Evolutionary conservation across 2,329 filamentous ascomycete genomes (phyloP), one percentile per base, ranked within the genome.

Genomic region (Colletotrichum lindemuthianum): DNA sequence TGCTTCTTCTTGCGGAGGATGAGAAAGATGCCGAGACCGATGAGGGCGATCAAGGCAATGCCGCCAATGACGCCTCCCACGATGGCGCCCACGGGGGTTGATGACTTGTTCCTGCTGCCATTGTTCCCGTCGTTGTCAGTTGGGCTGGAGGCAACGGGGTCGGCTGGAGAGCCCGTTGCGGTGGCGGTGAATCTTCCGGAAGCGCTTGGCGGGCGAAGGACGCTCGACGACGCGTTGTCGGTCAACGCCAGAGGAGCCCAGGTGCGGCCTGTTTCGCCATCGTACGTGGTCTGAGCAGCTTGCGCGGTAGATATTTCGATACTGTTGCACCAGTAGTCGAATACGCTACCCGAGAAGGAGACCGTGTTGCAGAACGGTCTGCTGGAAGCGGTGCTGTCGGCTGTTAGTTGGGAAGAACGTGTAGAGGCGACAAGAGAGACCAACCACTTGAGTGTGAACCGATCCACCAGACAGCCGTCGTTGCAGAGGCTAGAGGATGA

Each of bases 391-490:
- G 80, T 80, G 66, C 81, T 83, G 56, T 32, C 58, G n/a, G 8
- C 53, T 47, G 69, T 73, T 67, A 72, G 70, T 40, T 34, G 32
- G 15, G 12, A 36, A n/a, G n/a, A 15, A 41, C 2, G 24, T 8
- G 41, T 15, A 10, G 12, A 9, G 9, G 41, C 15, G 6, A 40
- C 12, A 8, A 8, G 6, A n/a, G 41, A 40, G 58, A 70, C 74
- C 63, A 72, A 84, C 82, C 82, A 85, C 71, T 85, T 84, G 41
- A 80, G 66, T 10, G 78, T 82, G 40, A 71, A 75, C 2, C 72
- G 72, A 59, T 84, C 79, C 15, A 74, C 69, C 16, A 73, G 64
- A 61, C 82, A 84, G 10, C 73, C 75, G 51, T 75, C 67, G 58
- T 79, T 74, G 64, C 82, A 85, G 10, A 70, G 66, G 47, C 75